Evolutionary conservation across 1,284 basidiomycete species (phyloP).

Genomic region (Cryptococcus sp.): DNA sequence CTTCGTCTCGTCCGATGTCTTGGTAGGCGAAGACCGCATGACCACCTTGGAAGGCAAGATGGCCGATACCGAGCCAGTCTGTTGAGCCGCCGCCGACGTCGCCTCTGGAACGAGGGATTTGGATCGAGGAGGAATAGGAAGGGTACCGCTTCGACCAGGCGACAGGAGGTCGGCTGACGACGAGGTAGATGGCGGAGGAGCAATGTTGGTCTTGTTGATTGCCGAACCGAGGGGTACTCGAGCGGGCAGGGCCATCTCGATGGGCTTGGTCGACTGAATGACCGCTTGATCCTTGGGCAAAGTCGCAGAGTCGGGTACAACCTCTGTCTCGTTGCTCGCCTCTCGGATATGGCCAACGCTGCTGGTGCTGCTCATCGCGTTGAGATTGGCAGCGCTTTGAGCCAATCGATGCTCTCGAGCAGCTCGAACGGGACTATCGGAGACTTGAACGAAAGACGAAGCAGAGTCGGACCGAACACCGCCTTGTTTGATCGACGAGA

Average conservation of each 20-base stretch:
- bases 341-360: slow-evolving; percentile 20
- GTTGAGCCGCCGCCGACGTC: background rate
- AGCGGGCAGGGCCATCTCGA: slow-evolving; percentile 3
- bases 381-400: slow-evolving; percentile 4
- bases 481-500: slow-evolving; percentile 22
- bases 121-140: slow-evolving; percentile 13
- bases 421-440: slow-evolving; percentile 9
- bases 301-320: slow-evolving; percentile 13
- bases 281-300: slow-evolving; percentile 4
- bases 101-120: slow-evolving; percentile 15
- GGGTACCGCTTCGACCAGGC: slow-evolving; percentile 4
- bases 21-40: slow-evolving; percentile 3
- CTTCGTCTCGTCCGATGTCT: slow-evolving; percentile 52
- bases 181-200: slow-evolving; percentile 3
- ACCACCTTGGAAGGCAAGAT: slow-evolving; percentile 3
- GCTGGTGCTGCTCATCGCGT: slow-evolving; percentile 26
- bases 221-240: slow-evolving; percentile 17
- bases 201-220: slow-evolving; percentile 28
- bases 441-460: slow-evolving; percentile 28
- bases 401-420: slow-evolving; percentile 5
- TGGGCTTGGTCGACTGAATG: background rate
- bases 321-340: background rate
- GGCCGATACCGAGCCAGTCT: background rate
- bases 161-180: slow-evolving; percentile 19
- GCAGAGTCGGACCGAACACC: slow-evolving; percentile 23